These are phyloP conservation scores for Candida ficus DNA, from an alignment of 805 yeast genomes.

Conservation along the genomic window DNA sequence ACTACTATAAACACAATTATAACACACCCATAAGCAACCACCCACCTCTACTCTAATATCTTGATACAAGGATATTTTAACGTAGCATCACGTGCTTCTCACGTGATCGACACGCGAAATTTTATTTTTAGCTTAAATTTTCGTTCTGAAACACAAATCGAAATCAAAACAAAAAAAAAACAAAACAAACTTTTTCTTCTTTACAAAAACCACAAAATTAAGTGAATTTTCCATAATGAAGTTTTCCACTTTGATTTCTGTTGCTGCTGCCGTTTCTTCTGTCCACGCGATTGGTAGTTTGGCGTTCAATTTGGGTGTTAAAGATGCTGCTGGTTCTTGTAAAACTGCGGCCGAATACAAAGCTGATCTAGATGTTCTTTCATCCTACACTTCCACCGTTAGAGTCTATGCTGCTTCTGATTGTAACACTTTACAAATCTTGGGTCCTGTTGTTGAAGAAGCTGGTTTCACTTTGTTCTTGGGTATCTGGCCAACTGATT, in stretches of 20 bases:
- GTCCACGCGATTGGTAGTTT: constrained; percentile 62
- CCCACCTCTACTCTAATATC: too few species aligned
- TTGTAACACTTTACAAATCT: constrained; percentile 79
- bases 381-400: constrained; percentile 56
- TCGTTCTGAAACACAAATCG: not conserved
- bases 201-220: not conserved
- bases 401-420: constrained; percentile 92
- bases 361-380: constrained; percentile 57
- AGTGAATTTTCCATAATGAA: constrained; percentile 13
- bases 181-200: not conserved
- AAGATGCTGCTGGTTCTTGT: constrained; percentile 70
- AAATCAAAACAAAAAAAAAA: constrained; percentile 1
- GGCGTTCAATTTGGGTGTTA: constrained; percentile 84
- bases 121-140: too few species aligned
- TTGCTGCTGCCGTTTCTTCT: constrained; percentile 44
- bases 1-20: too few species aligned
- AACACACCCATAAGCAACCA: too few species aligned
- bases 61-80: too few species aligned
- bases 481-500: constrained; percentile 95
- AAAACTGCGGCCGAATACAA: constrained; percentile 68
- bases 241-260: constrained; percentile 17
- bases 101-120: not conserved
- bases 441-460: constrained; percentile 83
- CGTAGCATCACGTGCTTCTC: too few species aligned
- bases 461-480: constrained; percentile 72